phyloP scores from a whole-genome alignment of 257 asterid species.

The Perilla frutescens region DNA sequence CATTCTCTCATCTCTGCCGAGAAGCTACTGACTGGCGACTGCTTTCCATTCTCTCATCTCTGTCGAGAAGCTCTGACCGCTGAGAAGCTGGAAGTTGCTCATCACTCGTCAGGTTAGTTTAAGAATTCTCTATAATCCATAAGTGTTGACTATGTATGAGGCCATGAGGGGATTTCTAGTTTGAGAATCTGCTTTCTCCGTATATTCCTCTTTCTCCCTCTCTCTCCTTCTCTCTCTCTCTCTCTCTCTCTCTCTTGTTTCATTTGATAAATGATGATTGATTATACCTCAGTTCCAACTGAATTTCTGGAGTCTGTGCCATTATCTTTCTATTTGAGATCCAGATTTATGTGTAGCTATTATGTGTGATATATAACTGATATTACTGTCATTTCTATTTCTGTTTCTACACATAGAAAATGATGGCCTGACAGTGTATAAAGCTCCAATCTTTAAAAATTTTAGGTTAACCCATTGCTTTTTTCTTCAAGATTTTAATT shows the following conservation, averaged over 20 bases:
- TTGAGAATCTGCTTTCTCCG: constrained; percentile 29
- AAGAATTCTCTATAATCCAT: no score
- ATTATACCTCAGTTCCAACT: constrained; percentile 36
- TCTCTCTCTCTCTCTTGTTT: constrained; percentile 40
- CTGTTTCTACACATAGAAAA: constrained; percentile 24
- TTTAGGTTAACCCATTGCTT: constrained; percentile 30
- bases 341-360: constrained; percentile 40
- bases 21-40: no score
- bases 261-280: constrained; percentile 38
- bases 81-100: no score
- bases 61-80: no score
- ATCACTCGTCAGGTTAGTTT: no score
- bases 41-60: no score
- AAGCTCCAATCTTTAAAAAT: constrained; percentile 9
- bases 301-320: constrained; percentile 47
- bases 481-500: constrained; percentile 24
- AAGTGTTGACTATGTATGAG: no score
- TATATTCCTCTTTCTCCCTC: constrained; percentile 18
- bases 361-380: constrained; percentile 13
- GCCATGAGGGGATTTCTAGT: no score
- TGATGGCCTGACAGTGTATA: constrained; percentile 32
- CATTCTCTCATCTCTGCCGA: no score
- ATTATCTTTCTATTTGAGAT: constrained; percentile 48
- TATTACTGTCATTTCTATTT: neutral
- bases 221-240: no score